phyloP scores from a whole-genome alignment of 2,329 filamentous ascomycete genomes.

The Cordyceps javanica region DNA sequence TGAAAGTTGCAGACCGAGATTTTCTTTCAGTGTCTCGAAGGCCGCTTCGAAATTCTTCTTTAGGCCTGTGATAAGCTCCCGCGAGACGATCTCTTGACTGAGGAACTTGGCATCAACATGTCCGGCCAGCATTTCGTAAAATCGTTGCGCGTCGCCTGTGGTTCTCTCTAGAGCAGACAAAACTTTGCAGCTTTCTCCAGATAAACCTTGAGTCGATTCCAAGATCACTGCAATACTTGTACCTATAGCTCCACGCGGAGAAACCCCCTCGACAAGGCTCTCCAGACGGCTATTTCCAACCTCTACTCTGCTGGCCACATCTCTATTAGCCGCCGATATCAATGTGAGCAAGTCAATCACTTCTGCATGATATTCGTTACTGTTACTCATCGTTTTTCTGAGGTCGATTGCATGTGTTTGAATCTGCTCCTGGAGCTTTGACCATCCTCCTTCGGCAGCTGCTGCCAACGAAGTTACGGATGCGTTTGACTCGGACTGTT shows the following conservation, averaged over 20 bases:
- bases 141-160: background rate
- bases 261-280: background rate
- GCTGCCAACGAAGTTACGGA: background rate
- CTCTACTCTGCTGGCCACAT: slow-evolving; percentile 1
- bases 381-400: background rate
- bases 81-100: background rate
- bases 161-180: background rate
- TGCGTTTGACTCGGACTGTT: background rate
- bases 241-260: background rate
- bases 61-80: background rate
- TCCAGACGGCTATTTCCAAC: background rate
- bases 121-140: background rate
- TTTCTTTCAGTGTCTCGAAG: background rate
- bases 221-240: background rate
- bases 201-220: background rate
- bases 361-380: background rate
- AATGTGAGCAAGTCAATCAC: background rate
- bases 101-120: background rate
- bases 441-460: background rate
- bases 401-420: background rate
- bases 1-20: background rate
- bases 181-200: background rate
- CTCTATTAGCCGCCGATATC: background rate
- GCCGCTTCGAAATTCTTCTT: background rate
- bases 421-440: background rate